These are phyloP conservation scores for Gentiana dahurica DNA, from an alignment of 257 asterid genomes.

Conservation along the genomic window DNA sequence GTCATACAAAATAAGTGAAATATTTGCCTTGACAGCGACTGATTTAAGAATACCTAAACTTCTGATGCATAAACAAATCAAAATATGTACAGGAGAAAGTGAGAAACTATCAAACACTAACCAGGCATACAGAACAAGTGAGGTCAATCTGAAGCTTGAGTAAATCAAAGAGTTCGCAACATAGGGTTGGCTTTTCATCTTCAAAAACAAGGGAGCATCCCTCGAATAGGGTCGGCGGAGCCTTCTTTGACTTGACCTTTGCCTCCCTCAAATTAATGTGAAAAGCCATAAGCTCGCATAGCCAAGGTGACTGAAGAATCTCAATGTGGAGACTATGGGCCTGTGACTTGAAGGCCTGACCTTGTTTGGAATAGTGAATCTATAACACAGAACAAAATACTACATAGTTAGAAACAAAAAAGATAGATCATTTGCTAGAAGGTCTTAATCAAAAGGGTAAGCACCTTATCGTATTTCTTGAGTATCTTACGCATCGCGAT, in stretches of 20 bases:
- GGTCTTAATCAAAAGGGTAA: background rate
- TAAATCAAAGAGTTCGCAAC: conserved; percentile 66
- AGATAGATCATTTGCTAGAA: too few relatives aligned
- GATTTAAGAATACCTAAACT: background rate
- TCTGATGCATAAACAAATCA: background rate
- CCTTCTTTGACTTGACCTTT: conserved; percentile 18
- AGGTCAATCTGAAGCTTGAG: conserved; percentile 71
- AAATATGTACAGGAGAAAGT: background rate
- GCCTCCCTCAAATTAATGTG: conserved; percentile 53
- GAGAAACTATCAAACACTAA: conserved; percentile 21
- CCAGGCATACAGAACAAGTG: conserved; percentile 95
- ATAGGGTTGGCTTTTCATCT: conserved; percentile 63
- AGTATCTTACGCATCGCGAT: conserved; percentile 88
- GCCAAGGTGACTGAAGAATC: conserved; percentile 98
- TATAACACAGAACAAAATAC: conserved; percentile 12
- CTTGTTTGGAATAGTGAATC: conserved; percentile 92
- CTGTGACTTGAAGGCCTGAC: conserved; percentile 85
- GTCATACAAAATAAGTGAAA: conserved; percentile 81
- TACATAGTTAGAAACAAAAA: too few relatives aligned
- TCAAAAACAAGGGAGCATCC: conserved; percentile 47
- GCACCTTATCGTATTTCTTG: conserved; percentile 88
- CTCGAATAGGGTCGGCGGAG: conserved; percentile 36
- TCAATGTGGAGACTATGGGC: conserved; percentile 72
- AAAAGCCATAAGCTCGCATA: conserved; percentile 86
- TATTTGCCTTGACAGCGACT: background rate